Percentiles rank a stretch among this genome's conserved stretches.
Evolutionary conservation across 2,329 filamentous ascomycete species (phyloP).

Genomic region (Aspergillus eucalypticola): DNA sequence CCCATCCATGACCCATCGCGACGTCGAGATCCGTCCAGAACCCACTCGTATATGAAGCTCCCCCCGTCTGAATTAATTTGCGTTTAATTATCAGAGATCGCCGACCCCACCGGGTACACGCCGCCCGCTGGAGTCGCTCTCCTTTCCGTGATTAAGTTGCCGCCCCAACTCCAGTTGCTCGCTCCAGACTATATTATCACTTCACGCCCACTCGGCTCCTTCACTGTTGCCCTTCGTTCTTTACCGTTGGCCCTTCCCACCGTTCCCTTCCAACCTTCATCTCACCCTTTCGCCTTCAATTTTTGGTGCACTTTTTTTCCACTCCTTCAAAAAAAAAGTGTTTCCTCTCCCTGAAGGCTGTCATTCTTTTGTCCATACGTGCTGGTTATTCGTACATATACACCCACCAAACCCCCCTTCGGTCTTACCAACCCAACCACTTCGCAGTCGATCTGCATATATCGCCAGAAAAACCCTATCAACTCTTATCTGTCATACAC

Average conservation of each 20-base stretch:
- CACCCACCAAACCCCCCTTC: slow-evolving; percentile 2
- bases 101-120: slow-evolving; percentile 20
- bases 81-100: slow-evolving; percentile 24
- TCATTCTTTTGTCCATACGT: slow-evolving; percentile 34
- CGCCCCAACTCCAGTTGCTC: slow-evolving; percentile 1
- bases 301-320: slow-evolving; percentile 30
- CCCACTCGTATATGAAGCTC: slow-evolving; percentile 8
- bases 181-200: slow-evolving; percentile 21
- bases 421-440: slow-evolving; percentile 7
- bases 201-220: slow-evolving; percentile 9
- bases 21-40: slow-evolving; percentile 8
- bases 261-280: slow-evolving; percentile 3
- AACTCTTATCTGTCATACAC: slow-evolving; percentile 4
- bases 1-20: neutral
- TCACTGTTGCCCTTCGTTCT: slow-evolving; percentile 22
- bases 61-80: slow-evolving; percentile 17
- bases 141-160: slow-evolving; percentile 17
- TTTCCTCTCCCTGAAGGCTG: slow-evolving; percentile 25
- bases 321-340: slow-evolving; percentile 36
- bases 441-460: slow-evolving; percentile 38
- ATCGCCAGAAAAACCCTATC: slow-evolving; percentile 16
- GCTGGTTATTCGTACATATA: slow-evolving; percentile 20
- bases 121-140: slow-evolving; percentile 14
- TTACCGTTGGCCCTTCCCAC: slow-evolving; percentile 11
- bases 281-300: slow-evolving; percentile 3